phyloP scores from a whole-genome alignment of 2,329 filamentous ascomycete species.

The Juglanconis juglandina region DNA sequence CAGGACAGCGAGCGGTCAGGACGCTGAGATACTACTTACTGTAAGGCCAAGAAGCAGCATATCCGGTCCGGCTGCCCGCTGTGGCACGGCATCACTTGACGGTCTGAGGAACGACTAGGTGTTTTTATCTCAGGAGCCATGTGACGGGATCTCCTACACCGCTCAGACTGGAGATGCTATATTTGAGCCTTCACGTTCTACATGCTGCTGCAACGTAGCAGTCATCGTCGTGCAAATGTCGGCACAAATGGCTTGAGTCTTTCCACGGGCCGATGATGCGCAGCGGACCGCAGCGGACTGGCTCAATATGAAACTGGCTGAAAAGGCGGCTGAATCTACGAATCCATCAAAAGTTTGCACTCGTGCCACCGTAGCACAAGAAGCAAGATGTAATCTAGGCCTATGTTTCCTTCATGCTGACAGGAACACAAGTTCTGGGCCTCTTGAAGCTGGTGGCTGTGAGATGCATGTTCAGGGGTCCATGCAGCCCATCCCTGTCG shows the following conservation, averaged over 20 bases:
- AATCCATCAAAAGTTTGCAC: constrained; percentile 4
- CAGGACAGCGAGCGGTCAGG: neutral
- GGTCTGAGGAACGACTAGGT: neutral
- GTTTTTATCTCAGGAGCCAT: neutral
- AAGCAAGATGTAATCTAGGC: constrained; percentile 7
- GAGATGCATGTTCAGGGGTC: neutral
- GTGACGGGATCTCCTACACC: neutral
- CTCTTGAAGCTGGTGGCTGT: neutral
- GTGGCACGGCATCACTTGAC: constrained; percentile 4
- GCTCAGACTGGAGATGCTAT: neutral
- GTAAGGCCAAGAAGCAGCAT: neutral
- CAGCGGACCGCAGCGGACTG: neutral
- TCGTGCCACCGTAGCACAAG: constrained; percentile 8
- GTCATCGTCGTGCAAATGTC: neutral
- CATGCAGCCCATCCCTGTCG: neutral
- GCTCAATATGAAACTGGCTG: constrained; percentile 12
- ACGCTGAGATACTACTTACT: neutral
- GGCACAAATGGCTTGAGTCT: constrained; percentile 1
- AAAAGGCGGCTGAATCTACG: neutral
- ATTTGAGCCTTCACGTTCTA: neutral
- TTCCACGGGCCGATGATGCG: constrained; percentile 10
- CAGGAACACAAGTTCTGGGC: neutral
- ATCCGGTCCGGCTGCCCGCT: neutral
- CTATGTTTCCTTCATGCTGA: constrained; percentile 2
- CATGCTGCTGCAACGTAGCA: constrained; percentile 1